A percentile compares a stretch with the other conserved stretches of the same genome.
These are phyloP conservation scores for Astragalus membranaceus DNA, from an alignment of 306 rosid genomes.

Conservation along the genomic window DNA sequence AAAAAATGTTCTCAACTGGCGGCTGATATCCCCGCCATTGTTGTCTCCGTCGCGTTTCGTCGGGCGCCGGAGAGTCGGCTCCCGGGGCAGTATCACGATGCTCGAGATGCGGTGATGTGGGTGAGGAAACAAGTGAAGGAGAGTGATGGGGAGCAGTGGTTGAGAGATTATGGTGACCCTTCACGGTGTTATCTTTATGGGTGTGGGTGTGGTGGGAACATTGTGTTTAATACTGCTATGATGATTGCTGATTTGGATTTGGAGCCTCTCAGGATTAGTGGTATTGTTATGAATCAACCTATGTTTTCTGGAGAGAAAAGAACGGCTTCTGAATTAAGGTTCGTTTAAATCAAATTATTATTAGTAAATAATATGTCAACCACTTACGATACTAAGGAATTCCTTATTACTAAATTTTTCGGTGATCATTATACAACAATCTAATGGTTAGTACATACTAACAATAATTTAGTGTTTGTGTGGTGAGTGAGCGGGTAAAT, in stretches of 20 bases:
- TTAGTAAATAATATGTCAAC: too few species aligned
- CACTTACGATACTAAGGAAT: too few species aligned
- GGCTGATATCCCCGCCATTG: conserved; percentile 34
- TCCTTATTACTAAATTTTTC: too few species aligned
- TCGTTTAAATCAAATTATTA: too few species aligned
- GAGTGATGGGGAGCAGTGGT: conserved; percentile 48
- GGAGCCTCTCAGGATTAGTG: conserved; percentile 41
- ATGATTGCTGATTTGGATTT: background rate
- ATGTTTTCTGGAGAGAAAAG: conserved; percentile 58
- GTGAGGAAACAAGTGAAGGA: conserved; percentile 26
- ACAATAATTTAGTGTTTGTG: too few species aligned
- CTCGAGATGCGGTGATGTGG: conserved; percentile 35
- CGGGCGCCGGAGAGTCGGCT: conserved; percentile 48
- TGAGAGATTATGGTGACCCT: conserved; percentile 53
- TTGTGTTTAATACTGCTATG: conserved; percentile 35
- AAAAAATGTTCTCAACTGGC: conserved; percentile 19
- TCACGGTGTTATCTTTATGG: conserved; percentile 57
- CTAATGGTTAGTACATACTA: too few species aligned
- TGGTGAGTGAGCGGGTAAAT: too few species aligned
- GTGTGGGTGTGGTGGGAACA: conserved; percentile 48
- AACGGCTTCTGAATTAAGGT: conserved; percentile 41
- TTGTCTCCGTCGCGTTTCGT: conserved; percentile 34
- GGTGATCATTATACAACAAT: too few species aligned
- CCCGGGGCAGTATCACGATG: conserved; percentile 42
- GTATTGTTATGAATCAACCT: conserved; percentile 65